These are phyloP conservation scores for Clathrospora elynae DNA, from an alignment of 2,329 filamentous ascomycete genomes.

Conservation along the genomic window DNA sequence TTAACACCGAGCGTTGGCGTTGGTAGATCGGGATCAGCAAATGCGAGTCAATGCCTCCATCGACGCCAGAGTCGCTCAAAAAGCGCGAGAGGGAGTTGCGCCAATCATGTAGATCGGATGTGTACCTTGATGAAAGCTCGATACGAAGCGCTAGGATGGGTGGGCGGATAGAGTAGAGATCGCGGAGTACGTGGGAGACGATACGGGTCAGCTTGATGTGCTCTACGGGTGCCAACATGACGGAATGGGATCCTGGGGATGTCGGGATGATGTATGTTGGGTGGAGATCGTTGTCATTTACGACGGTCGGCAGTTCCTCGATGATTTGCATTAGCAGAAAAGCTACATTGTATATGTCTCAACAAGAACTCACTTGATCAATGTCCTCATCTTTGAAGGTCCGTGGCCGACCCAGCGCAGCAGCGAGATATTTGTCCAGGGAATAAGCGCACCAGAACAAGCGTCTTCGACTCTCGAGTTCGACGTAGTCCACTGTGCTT, in stretches of 20 bases:
- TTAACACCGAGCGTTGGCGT: conserved; percentile 60
- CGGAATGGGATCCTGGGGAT: conserved; percentile 38
- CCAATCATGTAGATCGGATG: conserved; percentile 53
- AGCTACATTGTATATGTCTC: not conserved
- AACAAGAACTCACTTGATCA: conserved; percentile 58
- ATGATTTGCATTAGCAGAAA: conserved; percentile 9
- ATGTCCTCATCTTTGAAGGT: conserved; percentile 68
- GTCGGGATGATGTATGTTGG: conserved; percentile 36
- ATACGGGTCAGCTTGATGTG: conserved; percentile 55
- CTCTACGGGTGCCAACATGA: conserved; percentile 54
- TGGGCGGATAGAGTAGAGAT: conserved; percentile 52
- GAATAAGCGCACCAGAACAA: conserved; percentile 69
- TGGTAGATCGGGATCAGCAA: conserved; percentile 57
- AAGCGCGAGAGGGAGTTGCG: conserved; percentile 53
- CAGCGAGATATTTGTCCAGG: conserved; percentile 66
- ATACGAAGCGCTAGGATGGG: conserved; percentile 40
- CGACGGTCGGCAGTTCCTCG: conserved; percentile 45
- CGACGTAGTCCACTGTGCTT: conserved; percentile 51
- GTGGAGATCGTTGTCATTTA: conserved; percentile 43
- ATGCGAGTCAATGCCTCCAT: conserved; percentile 46
- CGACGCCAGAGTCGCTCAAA: conserved; percentile 48
- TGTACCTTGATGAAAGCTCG: conserved; percentile 51
- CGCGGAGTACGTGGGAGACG: conserved; percentile 52
- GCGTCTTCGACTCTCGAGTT: conserved; percentile 60
- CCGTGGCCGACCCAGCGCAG: conserved; percentile 65